phyloP scores from a whole-genome alignment of 768 basidiomycete species.

The Termitomyces bulborhizus region DNA sequence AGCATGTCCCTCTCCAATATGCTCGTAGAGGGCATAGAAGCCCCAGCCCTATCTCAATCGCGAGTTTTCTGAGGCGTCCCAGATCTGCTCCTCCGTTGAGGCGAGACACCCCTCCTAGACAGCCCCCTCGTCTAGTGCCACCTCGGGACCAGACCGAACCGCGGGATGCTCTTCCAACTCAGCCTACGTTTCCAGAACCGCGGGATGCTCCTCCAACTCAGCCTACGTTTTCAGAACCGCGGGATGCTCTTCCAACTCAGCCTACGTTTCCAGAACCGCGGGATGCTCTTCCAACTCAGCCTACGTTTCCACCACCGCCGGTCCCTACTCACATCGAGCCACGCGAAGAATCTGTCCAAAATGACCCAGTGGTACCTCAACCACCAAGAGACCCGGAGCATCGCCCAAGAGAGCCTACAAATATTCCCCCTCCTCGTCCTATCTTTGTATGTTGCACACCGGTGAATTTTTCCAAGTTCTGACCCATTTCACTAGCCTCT shows the following conservation, averaged over 20 bases:
- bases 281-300: neutral
- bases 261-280: no score
- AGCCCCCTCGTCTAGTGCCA: neutral
- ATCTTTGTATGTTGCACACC: constrained; percentile 13
- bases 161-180: neutral
- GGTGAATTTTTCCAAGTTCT: neutral
- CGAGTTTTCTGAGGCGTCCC: constrained; percentile 21
- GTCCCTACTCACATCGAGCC: neutral
- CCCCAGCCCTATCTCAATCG: constrained; percentile 28
- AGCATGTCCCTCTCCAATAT: constrained; percentile 42
- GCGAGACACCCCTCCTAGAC: neutral
- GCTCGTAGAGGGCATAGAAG: constrained; percentile 29
- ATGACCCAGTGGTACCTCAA: neutral
- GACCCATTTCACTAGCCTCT: constrained; percentile 8
- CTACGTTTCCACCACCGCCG: neutral
- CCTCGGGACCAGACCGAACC: neutral
- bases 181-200: no score
- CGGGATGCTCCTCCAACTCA: neutral
- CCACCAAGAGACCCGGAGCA: neutral
- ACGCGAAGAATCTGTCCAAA: neutral
- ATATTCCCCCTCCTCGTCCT: constrained; percentile 12
- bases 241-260: neutral
- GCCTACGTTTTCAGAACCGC: neutral
- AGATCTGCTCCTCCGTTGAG: constrained; percentile 20
- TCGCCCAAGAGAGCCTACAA: no score